These are phyloP conservation scores for Encephalitozoon cuniculi DNA, from an alignment of 371 early-diverging fungal genomes.

Conservation along the genomic window DNA sequence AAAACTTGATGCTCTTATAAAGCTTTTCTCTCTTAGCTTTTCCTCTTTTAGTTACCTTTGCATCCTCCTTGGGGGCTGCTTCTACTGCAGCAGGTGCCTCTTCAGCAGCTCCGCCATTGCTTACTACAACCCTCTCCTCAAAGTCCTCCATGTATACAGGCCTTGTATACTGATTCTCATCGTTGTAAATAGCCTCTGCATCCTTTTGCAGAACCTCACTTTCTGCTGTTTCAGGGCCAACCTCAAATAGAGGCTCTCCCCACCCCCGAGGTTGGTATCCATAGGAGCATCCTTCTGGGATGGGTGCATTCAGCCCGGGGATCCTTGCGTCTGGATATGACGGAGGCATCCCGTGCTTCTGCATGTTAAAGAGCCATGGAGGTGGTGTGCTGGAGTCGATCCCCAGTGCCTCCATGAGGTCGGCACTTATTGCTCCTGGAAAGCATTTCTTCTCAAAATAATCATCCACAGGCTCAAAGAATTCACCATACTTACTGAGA, in stretches of 20 bases:
- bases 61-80: not conserved
- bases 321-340: constrained; percentile 79
- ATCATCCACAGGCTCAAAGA: constrained; percentile 61
- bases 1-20: constrained; percentile 2
- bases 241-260: constrained; percentile 16
- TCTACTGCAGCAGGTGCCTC: not conserved
- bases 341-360: constrained; percentile 88
- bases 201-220: not conserved
- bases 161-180: constrained; percentile 19
- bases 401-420: constrained; percentile 72
- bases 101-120: not conserved
- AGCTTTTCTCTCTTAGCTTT: not conserved
- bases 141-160: not conserved
- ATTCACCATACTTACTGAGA: constrained; percentile 63
- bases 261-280: constrained; percentile 36
- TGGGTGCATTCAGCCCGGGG: constrained; percentile 87
- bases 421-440: constrained; percentile 73
- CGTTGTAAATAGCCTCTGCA: constrained; percentile 19
- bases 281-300: constrained; percentile 70
- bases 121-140: not conserved
- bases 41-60: not conserved
- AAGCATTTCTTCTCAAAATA: constrained; percentile 72
- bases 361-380: constrained; percentile 94
- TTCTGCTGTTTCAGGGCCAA: not conserved
- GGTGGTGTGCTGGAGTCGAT: constrained; percentile 82